Evolutionary conservation across 1,284 basidiomycete genomes (phyloP).

Genomic region (Tylopilus sp.): DNA sequence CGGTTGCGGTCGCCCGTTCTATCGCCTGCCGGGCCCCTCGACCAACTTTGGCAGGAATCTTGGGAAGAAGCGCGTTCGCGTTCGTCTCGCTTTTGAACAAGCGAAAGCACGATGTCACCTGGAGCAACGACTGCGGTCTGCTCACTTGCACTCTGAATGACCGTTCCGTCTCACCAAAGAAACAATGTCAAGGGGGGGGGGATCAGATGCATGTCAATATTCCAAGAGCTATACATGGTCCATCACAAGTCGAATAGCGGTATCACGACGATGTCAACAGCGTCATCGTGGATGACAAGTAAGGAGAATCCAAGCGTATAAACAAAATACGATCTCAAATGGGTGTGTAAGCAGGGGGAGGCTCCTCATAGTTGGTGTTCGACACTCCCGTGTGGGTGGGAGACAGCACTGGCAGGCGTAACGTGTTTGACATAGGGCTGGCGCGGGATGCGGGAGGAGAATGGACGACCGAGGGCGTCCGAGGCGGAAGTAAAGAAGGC

Average conservation of each 20-base stretch:
- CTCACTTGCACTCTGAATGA: neutral
- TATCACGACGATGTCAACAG: neutral
- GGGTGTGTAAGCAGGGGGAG: slow-evolving; percentile 29
- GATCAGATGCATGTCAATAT: slow-evolving; percentile 5
- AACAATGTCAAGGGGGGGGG: neutral
- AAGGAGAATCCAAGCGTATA: neutral
- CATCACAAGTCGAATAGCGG: neutral
- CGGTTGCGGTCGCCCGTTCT: no score
- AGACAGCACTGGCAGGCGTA: slow-evolving; percentile 3
- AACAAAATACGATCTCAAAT: slow-evolving; percentile 5
- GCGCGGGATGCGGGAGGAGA: neutral
- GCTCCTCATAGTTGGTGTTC: slow-evolving; percentile 9
- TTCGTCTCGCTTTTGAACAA: neutral
- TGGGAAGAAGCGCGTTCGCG: no score
- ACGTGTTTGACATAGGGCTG: neutral
- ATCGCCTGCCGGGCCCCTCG: no score
- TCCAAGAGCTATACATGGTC: slow-evolving; percentile 3
- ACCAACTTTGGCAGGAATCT: no score
- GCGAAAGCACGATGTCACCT: neutral
- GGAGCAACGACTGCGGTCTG: neutral
- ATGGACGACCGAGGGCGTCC: neutral
- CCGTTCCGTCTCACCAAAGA: neutral
- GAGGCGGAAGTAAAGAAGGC: neutral
- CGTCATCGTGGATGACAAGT: neutral
- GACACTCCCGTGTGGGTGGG: slow-evolving; percentile 16